Evolutionary conservation across 768 basidiomycete species (phyloP), one percentile per base, ranked within the genome.

Genomic region (Leccinellum rugosiceps): DNA sequence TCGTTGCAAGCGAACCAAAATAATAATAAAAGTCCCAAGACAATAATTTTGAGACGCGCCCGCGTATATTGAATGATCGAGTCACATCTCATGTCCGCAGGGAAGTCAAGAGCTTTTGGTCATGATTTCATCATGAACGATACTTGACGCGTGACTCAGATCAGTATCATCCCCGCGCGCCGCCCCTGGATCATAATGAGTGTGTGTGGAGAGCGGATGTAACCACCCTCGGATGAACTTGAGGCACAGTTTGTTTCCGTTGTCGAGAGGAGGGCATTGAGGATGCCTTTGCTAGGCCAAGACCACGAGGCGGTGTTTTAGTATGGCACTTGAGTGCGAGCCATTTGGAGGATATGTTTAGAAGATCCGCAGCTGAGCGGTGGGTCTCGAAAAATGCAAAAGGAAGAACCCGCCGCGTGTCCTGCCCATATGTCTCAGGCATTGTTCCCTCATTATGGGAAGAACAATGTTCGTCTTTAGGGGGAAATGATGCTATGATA

Each of bases 361-460:
- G 44, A 63, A 63, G 61, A 50, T 55, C 63, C 59, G 45, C 49
- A 46, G 38, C 38, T 41, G 7, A 41, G 38, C 38, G n/a, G 1
- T 41, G 41, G 19, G 35, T 52, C 50, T 46, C 47, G 52, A 59
- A 57, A 60, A 56, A 8, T 35, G 41, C n/a, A 43, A 43, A 43
- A 19, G 19, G 41, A 43, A 43, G 41, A 43, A 43, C 38, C 17
- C 38, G 38, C n/a, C 38, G 38, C 38, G n/a, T 41, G 41, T 5
- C 9, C 41, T 19, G 41, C 41, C 41, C 41, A 43, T 43, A 50
- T 60, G 63, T 67, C 65, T 65, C 63, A 61, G 53, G 3, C 65
- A 62, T 71, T 71, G 72, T 73, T 62, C 60, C 58, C 72, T 65
- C 21, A 17, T 66, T 72, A 68, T 64, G 66, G 72, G 31, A 73